A percentile compares a stretch with the other conserved stretches of the same genome.
These are phyloP conservation scores for Globisporangium cederbergense DNA, from an alignment of 352 stramenopile species.

Conservation along the genomic window DNA sequence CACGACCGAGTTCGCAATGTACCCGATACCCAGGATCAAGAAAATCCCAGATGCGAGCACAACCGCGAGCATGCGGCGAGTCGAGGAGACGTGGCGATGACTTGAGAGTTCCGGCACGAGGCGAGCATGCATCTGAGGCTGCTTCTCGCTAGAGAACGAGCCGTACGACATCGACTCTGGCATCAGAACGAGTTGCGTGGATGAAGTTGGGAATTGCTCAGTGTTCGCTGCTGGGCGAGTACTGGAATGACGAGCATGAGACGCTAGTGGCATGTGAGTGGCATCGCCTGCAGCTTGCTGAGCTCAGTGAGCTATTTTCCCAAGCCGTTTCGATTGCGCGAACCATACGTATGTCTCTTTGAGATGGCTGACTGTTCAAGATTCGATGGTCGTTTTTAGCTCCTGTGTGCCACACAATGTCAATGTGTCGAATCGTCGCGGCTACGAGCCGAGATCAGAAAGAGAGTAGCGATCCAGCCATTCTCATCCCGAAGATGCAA, in stretches of 20 bases:
- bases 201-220: background rate
- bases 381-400: background rate
- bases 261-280: background rate
- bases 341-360: background rate
- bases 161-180: background rate
- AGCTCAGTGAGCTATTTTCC: background rate
- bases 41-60: background rate
- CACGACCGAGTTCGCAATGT: background rate
- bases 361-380: background rate
- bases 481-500: background rate
- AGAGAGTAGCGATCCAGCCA: background rate
- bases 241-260: background rate
- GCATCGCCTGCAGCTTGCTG: background rate
- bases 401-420: background rate
- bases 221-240: background rate
- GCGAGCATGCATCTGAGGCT: background rate
- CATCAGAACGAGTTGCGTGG: slow-evolving; percentile 2
- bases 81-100: background rate
- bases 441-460: background rate
- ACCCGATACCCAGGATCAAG: slow-evolving; percentile 1
- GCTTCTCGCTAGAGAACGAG: background rate
- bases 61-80: slow-evolving; percentile 1
- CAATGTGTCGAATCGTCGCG: background rate
- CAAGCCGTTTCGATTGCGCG: background rate
- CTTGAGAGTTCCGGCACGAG: background rate